A percentile compares a stretch with the other conserved stretches of the same genome.
Evolutionary conservation across 306 rosid species (phyloP).

Genomic region (barrel medic (Medicago truncatula)): MtrunA17r5.0-ANR NC_053046.1:39149501-39150000

Average conservation of each 20-base stretch:
- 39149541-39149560: constrained; percentile 79
- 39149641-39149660: constrained; percentile 82
- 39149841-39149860: constrained; percentile 21
- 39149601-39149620: constrained; percentile 68
- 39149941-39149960: constrained; percentile 42
- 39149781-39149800: constrained; percentile 28
- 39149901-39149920: constrained; percentile 17
- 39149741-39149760: constrained; percentile 25
- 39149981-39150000: constrained; percentile 44
- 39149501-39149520: constrained; percentile 84
- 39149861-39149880: constrained; percentile 37
- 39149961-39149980: constrained; percentile 14
- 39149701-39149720: constrained; percentile 74
- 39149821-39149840: constrained; percentile 24
- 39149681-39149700: constrained; percentile 82
- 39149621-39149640: constrained; percentile 74
- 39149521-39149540: constrained; percentile 87
- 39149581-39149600: constrained; percentile 74
- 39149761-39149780: constrained; percentile 36
- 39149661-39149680: constrained; percentile 78
- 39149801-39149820: constrained; percentile 5
- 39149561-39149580: constrained; percentile 77
- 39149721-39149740: constrained; percentile 47
- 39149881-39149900: constrained; percentile 21
- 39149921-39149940: constrained; percentile 28